Evolutionary conservation across 352 stramenopile species (phyloP).

Genomic region (Saprolegnia diclina): DNA sequence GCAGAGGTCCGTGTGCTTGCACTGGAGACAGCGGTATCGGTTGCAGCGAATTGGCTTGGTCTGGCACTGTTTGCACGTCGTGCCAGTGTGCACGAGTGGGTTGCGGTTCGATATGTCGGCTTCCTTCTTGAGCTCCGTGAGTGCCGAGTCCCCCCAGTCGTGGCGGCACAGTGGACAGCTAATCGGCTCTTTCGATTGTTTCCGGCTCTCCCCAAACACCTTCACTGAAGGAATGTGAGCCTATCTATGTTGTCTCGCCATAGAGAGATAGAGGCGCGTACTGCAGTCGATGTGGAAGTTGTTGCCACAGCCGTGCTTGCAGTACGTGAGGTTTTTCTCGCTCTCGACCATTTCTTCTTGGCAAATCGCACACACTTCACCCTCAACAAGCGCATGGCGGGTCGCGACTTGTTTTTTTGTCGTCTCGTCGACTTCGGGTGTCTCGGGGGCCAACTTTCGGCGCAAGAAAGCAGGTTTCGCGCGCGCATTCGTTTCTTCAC

Average conservation of each 20-base stretch:
- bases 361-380: slow-evolving; percentile 79
- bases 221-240: slow-evolving; percentile 42
- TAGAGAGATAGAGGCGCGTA: slow-evolving; percentile 29
- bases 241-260: background rate
- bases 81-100: slow-evolving; percentile 66
- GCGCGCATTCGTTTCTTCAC: background rate
- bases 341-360: slow-evolving; percentile 68
- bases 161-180: slow-evolving; percentile 78
- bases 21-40: slow-evolving; percentile 75
- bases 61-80: slow-evolving; percentile 63
- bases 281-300: slow-evolving; percentile 70
- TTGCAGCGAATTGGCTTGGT: slow-evolving; percentile 68
- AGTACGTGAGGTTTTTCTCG: slow-evolving; percentile 61
- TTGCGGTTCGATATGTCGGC: slow-evolving; percentile 65
- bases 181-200: slow-evolving; percentile 78
- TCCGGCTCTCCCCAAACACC: slow-evolving; percentile 72
- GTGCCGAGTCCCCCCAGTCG: slow-evolving; percentile 63
- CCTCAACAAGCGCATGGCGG: slow-evolving; percentile 54
- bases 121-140: slow-evolving; percentile 61
- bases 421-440: slow-evolving; percentile 32
- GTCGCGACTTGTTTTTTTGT: background rate
- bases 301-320: slow-evolving; percentile 67
- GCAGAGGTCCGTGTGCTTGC: slow-evolving; percentile 70
- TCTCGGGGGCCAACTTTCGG: slow-evolving; percentile 19
- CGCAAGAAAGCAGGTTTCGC: background rate